Percentiles rank a stretch among this genome's conserved stretches.
phyloP scores from a whole-genome alignment of 2,329 filamentous ascomycete species.

The Knufia petricola region DNA sequence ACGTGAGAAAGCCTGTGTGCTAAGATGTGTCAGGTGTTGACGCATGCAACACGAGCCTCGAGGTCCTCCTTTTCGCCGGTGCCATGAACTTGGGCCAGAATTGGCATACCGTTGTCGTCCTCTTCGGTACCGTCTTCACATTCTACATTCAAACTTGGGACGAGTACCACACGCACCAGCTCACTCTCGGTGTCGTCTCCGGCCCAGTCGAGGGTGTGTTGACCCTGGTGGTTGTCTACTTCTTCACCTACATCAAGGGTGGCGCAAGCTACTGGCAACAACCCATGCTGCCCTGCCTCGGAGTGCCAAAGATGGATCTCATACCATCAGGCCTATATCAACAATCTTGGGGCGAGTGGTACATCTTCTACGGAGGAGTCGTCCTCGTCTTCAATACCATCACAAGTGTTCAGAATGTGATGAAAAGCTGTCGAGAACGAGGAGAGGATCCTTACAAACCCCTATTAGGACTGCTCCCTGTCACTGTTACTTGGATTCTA shows the following conservation, averaged over 20 bases:
- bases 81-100: constrained; percentile 88
- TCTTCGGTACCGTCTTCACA: constrained; percentile 82
- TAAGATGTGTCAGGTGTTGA: constrained; percentile 55
- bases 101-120: constrained; percentile 73
- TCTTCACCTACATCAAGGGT: constrained; percentile 72
- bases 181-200: constrained; percentile 84
- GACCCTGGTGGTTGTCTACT: constrained; percentile 71
- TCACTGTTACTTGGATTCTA: constrained; percentile 67
- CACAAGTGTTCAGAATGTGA: constrained; percentile 65
- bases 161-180: constrained; percentile 94
- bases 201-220: constrained; percentile 92
- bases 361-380: constrained; percentile 73
- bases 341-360: constrained; percentile 83
- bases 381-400: constrained; percentile 79
- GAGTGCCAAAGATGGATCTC: constrained; percentile 52
- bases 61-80: constrained; percentile 82
- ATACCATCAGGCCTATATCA: constrained; percentile 66
- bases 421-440: constrained; percentile 65
- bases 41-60: constrained; percentile 89
- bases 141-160: constrained; percentile 99
- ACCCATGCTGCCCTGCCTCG: constrained; percentile 62
- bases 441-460: constrained; percentile 56
- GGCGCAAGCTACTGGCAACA: constrained; percentile 91
- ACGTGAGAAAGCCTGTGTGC: background rate
- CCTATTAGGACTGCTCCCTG: constrained; percentile 72